Evolutionary conservation across 768 basidiomycete genomes (phyloP), one percentile per base, ranked within the genome.

Genomic region (Kwoniella sp.): DNA sequence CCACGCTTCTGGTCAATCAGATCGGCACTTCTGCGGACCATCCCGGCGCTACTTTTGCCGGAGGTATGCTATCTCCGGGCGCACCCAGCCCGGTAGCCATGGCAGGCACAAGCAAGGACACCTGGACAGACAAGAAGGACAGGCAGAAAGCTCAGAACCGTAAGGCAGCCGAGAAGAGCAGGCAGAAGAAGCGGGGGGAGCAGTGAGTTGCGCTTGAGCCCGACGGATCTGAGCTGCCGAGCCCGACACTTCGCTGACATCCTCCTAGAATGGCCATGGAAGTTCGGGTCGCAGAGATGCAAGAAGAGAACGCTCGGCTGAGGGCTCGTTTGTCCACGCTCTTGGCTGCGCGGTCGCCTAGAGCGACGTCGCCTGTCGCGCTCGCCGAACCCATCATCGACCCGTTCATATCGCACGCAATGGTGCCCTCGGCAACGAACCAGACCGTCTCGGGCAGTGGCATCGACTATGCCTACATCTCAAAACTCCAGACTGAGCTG

Each of bases 161-260:
- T 40, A 59, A 62, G 27, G 73, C 73, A 1, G 73, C 73, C 2
- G 63, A 67, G 39, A 53, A 56, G 43, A 69, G 67, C 53, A 41
- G 73, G 31, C 45, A 52, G 1, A 74, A 72, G 62, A 60, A 61
- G 49, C 46, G 60, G 32, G 63, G 60, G 22, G 67, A 62, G 29
- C 49, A 59, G 73, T 71, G 48, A 65, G 72, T 62, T 14, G 2
- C 32, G 4, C 17, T 17, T 23, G 8, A 25, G 20, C n/a, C 3
- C 46, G 7, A 22, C 10, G 27, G n/a, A 37, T 5, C 31, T 33
- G n/a, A n/a, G n/a, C 23, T 19, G 22, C 28, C 17, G 15, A 15
- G 10, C 2, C 17, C n/a, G 22, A 6, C 22, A 10, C 20, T 32
- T 32, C 15, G 31, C 15, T 8, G 15, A 32, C 31, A 32, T 32